Base-by-base conservation (phyloP, 306 rosid genomes). In the Sesbania bispinosa region DNA sequence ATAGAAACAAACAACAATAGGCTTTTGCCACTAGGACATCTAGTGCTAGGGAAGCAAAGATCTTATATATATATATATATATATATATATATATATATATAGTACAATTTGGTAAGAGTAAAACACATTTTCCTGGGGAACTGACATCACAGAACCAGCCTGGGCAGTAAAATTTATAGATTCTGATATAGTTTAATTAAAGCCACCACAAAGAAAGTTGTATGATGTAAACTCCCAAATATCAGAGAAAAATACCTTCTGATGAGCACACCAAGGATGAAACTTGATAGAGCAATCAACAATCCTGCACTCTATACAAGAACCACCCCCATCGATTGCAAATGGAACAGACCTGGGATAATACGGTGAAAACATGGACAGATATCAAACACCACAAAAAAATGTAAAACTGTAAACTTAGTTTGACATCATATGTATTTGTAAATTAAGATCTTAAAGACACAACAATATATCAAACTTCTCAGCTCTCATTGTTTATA, bases 221-320 rank as follows among this genome's bases (percentile, higher is more conserved):
- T 16, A 57, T 38, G 59, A 27, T 59, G 50, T n/a, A 69, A 41
- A 30, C 10, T 51, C 30, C 29, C 53, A 26, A 32, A 39, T 41
- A 24, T 23, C 29, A 50, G 39, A 30, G 20, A 39, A 71, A 61
- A 62, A 53, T 69, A 88, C 93, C 90, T 83, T 79, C 46, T 85
- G 88, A 72, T 85, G 90, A 77, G 93, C 88, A 81, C 93, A 88
- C 93, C 93, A 88, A 57, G 93, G 88, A 63, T 85, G 88, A 88
- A 88, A 88, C 55, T 62, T 83, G 64, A 78, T 82, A 71, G 62
- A 74, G 68, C 93, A 88, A 68, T 54, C 78, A 59, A 43, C 71
- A 77, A 81, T 68, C 82, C 90, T 85, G 84, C 93, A 88, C 74
- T 69, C 62, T 77, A 85, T 83, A 53, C 88, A 85, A 59, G 88